A percentile compares a stretch with the other conserved stretches of the same genome.
Conservation (phyloP, 495 filamentous ascomycete species). For the Annulohypoxylon maeteangense region DNA sequence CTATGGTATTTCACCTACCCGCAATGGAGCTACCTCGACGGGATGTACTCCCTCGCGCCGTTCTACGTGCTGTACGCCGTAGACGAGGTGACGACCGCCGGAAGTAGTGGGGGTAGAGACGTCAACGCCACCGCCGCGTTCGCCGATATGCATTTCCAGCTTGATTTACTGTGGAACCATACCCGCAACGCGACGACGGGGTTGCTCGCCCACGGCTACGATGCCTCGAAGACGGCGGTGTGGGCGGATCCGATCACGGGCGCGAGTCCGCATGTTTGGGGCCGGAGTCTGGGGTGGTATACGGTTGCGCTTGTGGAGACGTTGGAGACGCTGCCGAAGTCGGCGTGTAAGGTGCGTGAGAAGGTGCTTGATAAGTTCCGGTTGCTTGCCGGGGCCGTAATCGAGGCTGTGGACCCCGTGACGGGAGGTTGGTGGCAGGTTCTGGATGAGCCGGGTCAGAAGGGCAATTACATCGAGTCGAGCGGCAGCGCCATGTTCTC, state of each 20-base stretch:
- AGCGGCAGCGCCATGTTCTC: conserved; percentile 69
- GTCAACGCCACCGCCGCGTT: conserved; percentile 13
- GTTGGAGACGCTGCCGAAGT: conserved; percentile 58
- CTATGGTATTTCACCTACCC: conserved; percentile 60
- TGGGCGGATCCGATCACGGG: conserved; percentile 68
- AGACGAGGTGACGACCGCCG: conserved; percentile 26
- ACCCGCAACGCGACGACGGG: conserved; percentile 56
- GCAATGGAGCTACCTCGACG: conserved; percentile 61
- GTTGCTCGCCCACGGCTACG: conserved; percentile 68
- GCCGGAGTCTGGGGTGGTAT: conserved; percentile 69
- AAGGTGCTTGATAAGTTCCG: conserved; percentile 45
- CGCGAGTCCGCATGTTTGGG: conserved; percentile 67
- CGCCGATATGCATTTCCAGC: conserved; percentile 62
- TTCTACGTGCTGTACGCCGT: conserved; percentile 47
- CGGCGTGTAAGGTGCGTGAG: conserved; percentile 34
- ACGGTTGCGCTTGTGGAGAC: conserved; percentile 67
- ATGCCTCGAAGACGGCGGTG: conserved; percentile 59
- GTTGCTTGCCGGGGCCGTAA: conserved; percentile 39
- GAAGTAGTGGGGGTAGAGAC: conserved; percentile 14
- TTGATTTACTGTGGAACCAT: conserved; percentile 62
- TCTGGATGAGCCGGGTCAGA: conserved; percentile 55
- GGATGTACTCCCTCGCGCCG: conserved; percentile 57
- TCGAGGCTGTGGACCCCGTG: conserved; percentile 50
- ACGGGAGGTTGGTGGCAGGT: conserved; percentile 70
- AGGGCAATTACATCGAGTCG: conserved; percentile 70